phyloP scores from a whole-genome alignment of 2,329 filamentous ascomycete genomes.

The Ciborinia camelliae region DNA sequence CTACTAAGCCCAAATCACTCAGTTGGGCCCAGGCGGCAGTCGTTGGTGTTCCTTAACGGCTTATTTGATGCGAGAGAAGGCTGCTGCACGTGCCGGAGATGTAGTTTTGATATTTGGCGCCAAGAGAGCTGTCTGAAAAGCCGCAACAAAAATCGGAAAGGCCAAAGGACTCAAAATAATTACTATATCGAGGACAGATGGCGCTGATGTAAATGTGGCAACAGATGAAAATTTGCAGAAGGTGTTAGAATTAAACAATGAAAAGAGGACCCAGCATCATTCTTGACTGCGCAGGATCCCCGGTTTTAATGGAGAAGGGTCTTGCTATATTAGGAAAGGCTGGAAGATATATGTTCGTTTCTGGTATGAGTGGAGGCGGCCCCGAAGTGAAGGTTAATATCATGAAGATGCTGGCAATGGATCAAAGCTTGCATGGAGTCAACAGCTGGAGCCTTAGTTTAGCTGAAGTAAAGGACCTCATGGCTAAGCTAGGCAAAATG shows the following conservation, averaged over 20 bases:
- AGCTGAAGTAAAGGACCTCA: not conserved
- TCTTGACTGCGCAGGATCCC: slow-evolving; percentile 6
- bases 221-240: not conserved
- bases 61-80: not conserved
- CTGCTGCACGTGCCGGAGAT: not conserved
- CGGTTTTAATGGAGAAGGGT: not conserved
- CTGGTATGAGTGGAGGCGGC: slow-evolving; percentile 1
- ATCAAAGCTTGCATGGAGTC: slow-evolving; percentile 8
- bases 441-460: slow-evolving; percentile 1
- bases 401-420: slow-evolving; percentile 2
- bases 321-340: slow-evolving; percentile 3
- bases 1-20: not conserved
- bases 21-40: not conserved
- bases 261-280: not conserved
- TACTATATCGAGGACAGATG: not conserved
- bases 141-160: not conserved
- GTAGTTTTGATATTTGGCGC: not conserved
- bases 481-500: not conserved
- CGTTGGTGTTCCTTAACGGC: not conserved
- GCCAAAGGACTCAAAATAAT: not conserved
- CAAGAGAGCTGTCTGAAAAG: not conserved
- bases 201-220: not conserved
- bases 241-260: slow-evolving; percentile 6
- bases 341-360: slow-evolving; percentile 1
- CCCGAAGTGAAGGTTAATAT: slow-evolving; percentile 1